Percentiles rank a stretch among this genome's conserved stretches.
Evolutionary conservation across 2,329 filamentous ascomycete genomes (phyloP).

Genomic region (Ambrosiella beaveri): DNA sequence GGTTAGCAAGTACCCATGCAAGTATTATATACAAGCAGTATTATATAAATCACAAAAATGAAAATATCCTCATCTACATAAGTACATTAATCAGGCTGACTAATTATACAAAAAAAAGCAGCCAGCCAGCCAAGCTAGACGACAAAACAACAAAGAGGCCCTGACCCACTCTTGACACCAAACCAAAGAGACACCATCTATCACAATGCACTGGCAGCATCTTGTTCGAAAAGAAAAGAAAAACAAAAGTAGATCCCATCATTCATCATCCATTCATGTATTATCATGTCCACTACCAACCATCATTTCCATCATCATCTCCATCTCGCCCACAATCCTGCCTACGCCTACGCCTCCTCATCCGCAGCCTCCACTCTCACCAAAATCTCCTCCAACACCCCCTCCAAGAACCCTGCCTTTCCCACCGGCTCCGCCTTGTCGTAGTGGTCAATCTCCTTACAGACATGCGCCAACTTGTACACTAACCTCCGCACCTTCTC

Average conservation of each 20-base stretch:
- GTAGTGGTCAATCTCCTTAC: constrained; percentile 77
- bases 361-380: constrained; percentile 80
- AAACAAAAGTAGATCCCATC: neutral
- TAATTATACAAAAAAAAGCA: no score
- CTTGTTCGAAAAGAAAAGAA: neutral
- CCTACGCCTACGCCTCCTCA: constrained; percentile 34
- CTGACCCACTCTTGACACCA: no score
- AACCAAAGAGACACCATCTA: no score
- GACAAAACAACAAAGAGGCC: no score
- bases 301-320: neutral
- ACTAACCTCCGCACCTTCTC: constrained; percentile 69
- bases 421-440: constrained; percentile 77
- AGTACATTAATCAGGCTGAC: no score
- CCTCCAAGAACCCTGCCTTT: constrained; percentile 87
- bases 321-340: neutral
- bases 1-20: neutral
- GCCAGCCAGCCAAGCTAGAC: no score
- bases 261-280: no score
- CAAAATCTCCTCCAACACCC: constrained; percentile 74
- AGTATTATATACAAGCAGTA: neutral
- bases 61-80: neutral
- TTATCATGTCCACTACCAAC: no score
- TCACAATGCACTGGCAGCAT: no score
- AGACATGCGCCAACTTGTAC: constrained; percentile 64
- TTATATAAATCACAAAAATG: neutral